Evolutionary conservation across 495 filamentous ascomycete species (phyloP), one percentile per base, ranked within the genome.

Genomic region (Hyaloscypha finlandica): DNA sequence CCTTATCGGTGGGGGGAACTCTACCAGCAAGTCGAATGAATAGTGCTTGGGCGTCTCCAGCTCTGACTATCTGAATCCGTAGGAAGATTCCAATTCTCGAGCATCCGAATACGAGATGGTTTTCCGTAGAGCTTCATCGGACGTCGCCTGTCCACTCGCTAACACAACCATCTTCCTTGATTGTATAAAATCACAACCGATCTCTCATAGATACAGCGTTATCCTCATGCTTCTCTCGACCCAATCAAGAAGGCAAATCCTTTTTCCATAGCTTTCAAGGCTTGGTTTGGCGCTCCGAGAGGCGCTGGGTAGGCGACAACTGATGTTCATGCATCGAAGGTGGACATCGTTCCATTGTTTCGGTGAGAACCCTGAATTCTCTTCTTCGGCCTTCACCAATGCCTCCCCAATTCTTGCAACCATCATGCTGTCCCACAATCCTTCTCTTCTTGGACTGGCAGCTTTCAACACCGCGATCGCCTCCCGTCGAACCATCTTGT

Each of bases 171-270:
- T 1, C 12, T 37, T 12, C 35, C 12, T 37, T 37, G 35, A 12
- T 37, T 6, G 12, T 37, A 37, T 6, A 12, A 37, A 6, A 37
- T 37, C 35, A 37, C 35, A 12, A 37, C 35, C 35, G 35, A 37
- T 12, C 35, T 12, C 16, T 16, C 51, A 20, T 53, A 14, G 58
- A 60, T 12, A 60, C 58, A 8, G 35, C 6, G 35, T 60, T 25
- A 37, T 60, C 11, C 35, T 20, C 58, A 60, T 60, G 22, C 6
- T 37, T 2, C 58, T 60, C 32, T 60, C 58, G 1, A 60, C 58
- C 58, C 58, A 60, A 60, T 60, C 58, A 4, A 60, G 31, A 25
- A 60, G 35, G 2, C 14, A 33, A 20, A 20, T 39, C 22, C 58
- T 31, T 0, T 30, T 39, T 30, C 42, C 58, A 29, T 33, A 29